Base-by-base conservation (phyloP, 1,139 yeast genomes). In the Lodderomyces theae region DNA sequence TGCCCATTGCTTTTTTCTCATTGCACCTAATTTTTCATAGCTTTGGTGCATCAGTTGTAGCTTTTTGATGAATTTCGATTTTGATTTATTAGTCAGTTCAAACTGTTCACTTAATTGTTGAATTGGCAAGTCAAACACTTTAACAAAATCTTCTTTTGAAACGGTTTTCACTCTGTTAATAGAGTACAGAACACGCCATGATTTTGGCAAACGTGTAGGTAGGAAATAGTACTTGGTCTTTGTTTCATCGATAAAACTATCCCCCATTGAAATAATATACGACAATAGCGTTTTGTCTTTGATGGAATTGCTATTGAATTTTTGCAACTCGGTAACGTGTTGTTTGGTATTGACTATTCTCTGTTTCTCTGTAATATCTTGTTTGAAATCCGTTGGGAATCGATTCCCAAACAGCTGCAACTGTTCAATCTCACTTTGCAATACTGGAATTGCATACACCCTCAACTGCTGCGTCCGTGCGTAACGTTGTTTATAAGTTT, bases 361-460 rank as follows among this genome's bases (percentile, higher is more conserved):
- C 26, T 57, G 51, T 25, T 53, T 51, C 6, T 43, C 40, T 2
- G 59, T 34, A 6, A 61, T 44, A 13, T 56, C 53, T 17, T 18
- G 25, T 19, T 50, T 49, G 46, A 57, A 61, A 30, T 61, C 54
- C 5, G 63, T 60, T 40, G 57, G 56, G 43, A 53, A 60, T 18
- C 48, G 45, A 4, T 51, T 40, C 1, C 66, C 53, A 32, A 60
- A 55, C 15, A 41, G 45, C 40, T 66, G 67, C 34, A 72, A 50
- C 29, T 47, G 41, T 1, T 50, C 44, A 8, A 63, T 54, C 34
- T 60, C 57, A 7, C 53, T 50, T 3, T 51, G 45, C n/a, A 54
- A 54, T 8, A 72, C 49, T 1, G 72, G 69, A 1, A 63, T 60
- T 1, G 66, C 76, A 42, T 55, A 52, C 2, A 63, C 69, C 15